Conservation (phyloP, 75 land plant species). For the Cunninghamia lanceolata region DNA sequence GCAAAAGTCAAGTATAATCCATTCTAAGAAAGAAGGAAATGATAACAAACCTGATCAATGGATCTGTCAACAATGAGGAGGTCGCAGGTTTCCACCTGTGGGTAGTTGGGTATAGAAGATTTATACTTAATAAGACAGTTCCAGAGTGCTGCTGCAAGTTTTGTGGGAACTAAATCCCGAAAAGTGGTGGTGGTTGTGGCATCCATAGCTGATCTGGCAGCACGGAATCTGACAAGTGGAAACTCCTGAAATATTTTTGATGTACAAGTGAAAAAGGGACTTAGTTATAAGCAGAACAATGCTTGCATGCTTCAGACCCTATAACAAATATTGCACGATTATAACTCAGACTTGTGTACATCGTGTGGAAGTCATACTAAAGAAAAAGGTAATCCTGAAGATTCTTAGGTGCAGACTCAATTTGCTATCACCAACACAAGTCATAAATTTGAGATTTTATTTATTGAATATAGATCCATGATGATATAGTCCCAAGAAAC, state of each 20-base stretch:
- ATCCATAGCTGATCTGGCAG: slow-evolving; percentile 74
- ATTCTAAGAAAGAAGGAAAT: slow-evolving; percentile 10
- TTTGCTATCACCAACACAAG: not conserved
- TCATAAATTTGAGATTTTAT: not conserved
- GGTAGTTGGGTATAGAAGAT: slow-evolving; percentile 57
- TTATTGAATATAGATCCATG: not conserved
- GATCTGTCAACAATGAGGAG: slow-evolving; percentile 94
- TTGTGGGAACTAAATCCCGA: slow-evolving; percentile 84
- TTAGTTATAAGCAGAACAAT: not conserved
- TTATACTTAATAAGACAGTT: slow-evolving; percentile 69
- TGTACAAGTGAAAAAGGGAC: not conserved
- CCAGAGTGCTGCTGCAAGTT: slow-evolving; percentile 94
- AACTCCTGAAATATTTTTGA: slow-evolving; percentile 59
- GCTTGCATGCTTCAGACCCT: not conserved
- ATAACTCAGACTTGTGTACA: not conserved
- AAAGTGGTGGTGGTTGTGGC: slow-evolving; percentile 57
- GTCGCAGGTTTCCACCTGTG: slow-evolving; percentile 91
- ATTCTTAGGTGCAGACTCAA: not conserved
- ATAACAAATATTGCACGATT: not conserved
- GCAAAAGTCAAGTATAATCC: not conserved
- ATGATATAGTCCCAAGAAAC: not conserved
- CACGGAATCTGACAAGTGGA: slow-evolving; percentile 88
- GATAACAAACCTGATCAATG: slow-evolving; percentile 74
- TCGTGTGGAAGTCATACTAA: not conserved
- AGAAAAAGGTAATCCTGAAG: not conserved